Conservation (phyloP, 1,139 yeast genomes). For the Sugiyamaella sp. region DNA sequence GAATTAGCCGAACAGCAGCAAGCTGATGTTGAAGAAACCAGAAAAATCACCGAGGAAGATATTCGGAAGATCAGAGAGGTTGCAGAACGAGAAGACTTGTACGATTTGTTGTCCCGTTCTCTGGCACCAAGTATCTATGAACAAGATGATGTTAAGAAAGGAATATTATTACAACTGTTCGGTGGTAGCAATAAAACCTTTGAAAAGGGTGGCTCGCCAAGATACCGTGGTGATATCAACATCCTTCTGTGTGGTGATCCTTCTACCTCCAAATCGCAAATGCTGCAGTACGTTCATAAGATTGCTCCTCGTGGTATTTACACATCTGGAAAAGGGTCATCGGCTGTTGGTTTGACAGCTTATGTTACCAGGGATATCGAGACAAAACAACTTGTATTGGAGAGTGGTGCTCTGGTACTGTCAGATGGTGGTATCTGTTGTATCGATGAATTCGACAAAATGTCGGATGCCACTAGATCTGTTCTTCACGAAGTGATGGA, state of each 20-base stretch:
- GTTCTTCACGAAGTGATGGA: constrained; percentile 99
- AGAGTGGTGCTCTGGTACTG: constrained; percentile 93
- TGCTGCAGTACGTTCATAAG: constrained; percentile 91
- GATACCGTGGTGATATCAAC: constrained; percentile 95
- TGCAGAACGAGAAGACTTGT: constrained; percentile 73
- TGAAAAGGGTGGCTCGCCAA: constrained; percentile 76
- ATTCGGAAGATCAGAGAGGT: constrained; percentile 61
- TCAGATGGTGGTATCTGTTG: constrained; percentile 99
- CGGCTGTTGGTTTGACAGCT: constrained; percentile 98
- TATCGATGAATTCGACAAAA: constrained; percentile 97
- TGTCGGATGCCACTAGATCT: constrained; percentile 92
- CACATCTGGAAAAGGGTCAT: constrained; percentile 98
- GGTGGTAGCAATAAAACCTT: constrained; percentile 95
- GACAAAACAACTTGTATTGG: constrained; percentile 88
- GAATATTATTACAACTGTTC: constrained; percentile 84
- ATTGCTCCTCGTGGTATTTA: constrained; percentile 98
- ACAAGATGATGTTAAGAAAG: constrained; percentile 95
- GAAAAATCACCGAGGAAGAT: constrained; percentile 71
- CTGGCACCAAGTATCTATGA: constrained; percentile 95
- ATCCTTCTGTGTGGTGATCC: constrained; percentile 96
- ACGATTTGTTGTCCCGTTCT: constrained; percentile 87
- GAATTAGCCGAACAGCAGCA: constrained; percentile 33
- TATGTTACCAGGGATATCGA: constrained; percentile 93
- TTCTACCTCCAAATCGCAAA: constrained; percentile 93
- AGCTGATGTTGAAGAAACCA: constrained; percentile 70